Evolutionary conservation across 1,139 yeast genomes (phyloP).

Genomic region (Geotrichum restrictum): DNA sequence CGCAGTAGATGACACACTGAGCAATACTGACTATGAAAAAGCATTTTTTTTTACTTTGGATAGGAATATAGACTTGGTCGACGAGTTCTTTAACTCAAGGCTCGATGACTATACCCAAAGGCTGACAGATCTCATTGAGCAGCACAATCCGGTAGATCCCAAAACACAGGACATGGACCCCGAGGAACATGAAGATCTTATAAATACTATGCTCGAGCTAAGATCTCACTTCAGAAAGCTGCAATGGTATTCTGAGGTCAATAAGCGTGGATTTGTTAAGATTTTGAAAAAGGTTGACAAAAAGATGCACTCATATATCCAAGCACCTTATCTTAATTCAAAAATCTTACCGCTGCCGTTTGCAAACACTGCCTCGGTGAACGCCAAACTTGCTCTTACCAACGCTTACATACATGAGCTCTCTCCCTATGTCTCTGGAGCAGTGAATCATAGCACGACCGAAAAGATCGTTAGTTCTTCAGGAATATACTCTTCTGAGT

Average conservation of each 20-base stretch:
- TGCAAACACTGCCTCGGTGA: conserved; percentile 58
- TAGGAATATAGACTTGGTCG: conserved; percentile 76
- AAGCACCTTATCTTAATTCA: conserved; percentile 61
- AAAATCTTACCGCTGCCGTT: conserved; percentile 74
- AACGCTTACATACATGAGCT: conserved; percentile 52
- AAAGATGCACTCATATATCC: conserved; percentile 67
- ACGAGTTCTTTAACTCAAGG: conserved; percentile 70
- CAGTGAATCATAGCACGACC: conserved; percentile 19
- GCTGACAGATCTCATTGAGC: conserved; percentile 43
- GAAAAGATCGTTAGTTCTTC: conserved; percentile 1
- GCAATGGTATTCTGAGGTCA: conserved; percentile 86
- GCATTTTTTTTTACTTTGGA: conserved; percentile 77
- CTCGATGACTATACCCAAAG: conserved; percentile 70
- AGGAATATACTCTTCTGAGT: background rate
- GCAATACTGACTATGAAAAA: conserved; percentile 40
- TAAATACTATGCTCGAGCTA: conserved; percentile 70
- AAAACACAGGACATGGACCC: conserved; percentile 37
- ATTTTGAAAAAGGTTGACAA: conserved; percentile 88
- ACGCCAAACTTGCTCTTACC: conserved; percentile 53
- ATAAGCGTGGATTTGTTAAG: conserved; percentile 83
- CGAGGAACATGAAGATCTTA: conserved; percentile 76
- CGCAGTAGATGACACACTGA: no score
- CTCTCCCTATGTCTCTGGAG: conserved; percentile 27
- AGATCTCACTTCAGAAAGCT: conserved; percentile 72
- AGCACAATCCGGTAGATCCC: conserved; percentile 27